These are phyloP conservation scores for Potentilla sterilis DNA, from an alignment of 306 rosid genomes.

Conservation along the genomic window DNA sequence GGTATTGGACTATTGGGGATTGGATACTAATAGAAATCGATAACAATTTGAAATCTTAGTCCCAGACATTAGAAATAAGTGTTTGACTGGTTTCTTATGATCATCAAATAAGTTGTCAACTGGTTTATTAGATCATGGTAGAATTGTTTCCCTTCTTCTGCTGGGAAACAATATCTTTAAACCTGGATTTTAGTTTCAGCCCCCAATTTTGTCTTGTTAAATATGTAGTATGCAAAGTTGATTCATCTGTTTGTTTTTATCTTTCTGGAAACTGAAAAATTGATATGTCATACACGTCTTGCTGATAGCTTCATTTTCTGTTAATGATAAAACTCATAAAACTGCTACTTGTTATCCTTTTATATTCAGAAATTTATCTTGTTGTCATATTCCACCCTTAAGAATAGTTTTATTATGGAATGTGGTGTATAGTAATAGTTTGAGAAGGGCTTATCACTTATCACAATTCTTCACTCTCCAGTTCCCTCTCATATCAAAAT, in stretches of 20 bases:
- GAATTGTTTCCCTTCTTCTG: background rate
- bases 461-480: conserved; percentile 42
- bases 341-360: background rate
- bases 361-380: background rate
- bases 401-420: background rate
- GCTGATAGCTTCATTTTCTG: background rate
- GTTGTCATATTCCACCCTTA: background rate
- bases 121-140: background rate
- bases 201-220: background rate
- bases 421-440: conserved; percentile 3
- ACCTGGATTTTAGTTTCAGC: background rate
- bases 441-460: conserved; percentile 23
- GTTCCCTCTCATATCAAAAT: conserved; percentile 89
- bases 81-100: background rate
- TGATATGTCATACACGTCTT: background rate
- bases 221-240: background rate
- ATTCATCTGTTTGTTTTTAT: background rate
- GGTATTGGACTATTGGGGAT: background rate
- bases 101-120: background rate
- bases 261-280: background rate
- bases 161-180: background rate
- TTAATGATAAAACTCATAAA: background rate
- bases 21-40: background rate
- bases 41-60: background rate
- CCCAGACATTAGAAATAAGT: background rate